These are phyloP conservation scores for Mycena polygramma DNA, from an alignment of 768 basidiomycete genomes.

Conservation along the genomic window DNA sequence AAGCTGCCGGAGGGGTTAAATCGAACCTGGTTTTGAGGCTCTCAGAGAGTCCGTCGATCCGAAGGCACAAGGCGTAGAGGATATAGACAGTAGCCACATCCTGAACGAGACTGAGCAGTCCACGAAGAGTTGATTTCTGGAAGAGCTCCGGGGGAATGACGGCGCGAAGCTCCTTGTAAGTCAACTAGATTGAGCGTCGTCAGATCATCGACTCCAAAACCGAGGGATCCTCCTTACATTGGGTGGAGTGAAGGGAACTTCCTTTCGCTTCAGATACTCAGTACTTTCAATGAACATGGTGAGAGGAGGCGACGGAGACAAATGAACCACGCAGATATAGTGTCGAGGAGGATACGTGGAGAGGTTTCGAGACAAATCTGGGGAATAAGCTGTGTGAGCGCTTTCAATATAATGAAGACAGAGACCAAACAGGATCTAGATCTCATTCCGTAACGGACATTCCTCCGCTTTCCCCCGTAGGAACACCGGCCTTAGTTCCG, in stretches of 20 bases:
- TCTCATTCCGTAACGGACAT: not conserved
- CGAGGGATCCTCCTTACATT: not conserved
- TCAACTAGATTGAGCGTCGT: not conserved
- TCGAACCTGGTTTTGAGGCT: not conserved
- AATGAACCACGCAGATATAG: not conserved
- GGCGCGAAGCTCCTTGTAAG: constrained; percentile 8
- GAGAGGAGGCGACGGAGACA: not conserved
- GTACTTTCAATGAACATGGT: constrained; percentile 6
- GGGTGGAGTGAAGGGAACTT: constrained; percentile 5
- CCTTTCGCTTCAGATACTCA: constrained; percentile 5
- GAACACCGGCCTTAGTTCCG: too few relatives aligned
- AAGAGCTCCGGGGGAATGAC: constrained; percentile 12
- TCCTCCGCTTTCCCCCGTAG: too few relatives aligned
- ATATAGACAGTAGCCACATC: not conserved
- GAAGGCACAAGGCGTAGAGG: not conserved
- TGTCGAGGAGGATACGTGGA: too few relatives aligned
- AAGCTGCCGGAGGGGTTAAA: not conserved
- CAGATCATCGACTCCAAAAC: too few relatives aligned
- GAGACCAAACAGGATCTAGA: too few relatives aligned
- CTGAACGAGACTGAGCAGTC: not conserved
- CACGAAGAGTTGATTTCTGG: constrained; percentile 1
- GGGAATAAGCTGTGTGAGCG: too few relatives aligned
- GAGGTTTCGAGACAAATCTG: too few relatives aligned
- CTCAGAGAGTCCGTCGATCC: not conserved
- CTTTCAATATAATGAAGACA: too few relatives aligned